Base-by-base conservation (phyloP, 2,329 filamentous ascomycete genomes). In the Aspergillus luchuensis region DNA sequence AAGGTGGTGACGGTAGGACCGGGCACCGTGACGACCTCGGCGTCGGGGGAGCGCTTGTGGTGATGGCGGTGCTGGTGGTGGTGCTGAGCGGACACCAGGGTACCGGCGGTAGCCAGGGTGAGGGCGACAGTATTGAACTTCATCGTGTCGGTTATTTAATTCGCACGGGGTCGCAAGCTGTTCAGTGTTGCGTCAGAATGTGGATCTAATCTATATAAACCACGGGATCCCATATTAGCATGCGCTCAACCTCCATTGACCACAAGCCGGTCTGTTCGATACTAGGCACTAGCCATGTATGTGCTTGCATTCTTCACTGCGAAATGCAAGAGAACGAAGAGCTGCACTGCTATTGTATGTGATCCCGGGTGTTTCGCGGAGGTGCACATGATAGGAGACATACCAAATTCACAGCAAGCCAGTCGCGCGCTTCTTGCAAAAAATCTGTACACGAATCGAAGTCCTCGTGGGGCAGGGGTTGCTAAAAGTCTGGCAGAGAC, bases 1-100 rank as follows among this genome's bases (percentile, higher is more conserved):
- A 93, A 97, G 59, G 89, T 84, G 58, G 88, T 86, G 67, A 88
- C 84, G 55, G 86, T 88, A 33, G 88, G 83, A 45, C 83, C 85
- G 43, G 84, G 80, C 54, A 88, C 83, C 57, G 84, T 82, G 57
- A 86, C 84, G 56, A 81, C 77, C 19, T 80, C 79, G 61, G 77
- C 78, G 38, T 79, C 77, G 17, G 77, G 66, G 28, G 66, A 72
- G 65, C 78, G 79, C 69, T 76, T 76, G 57, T 76, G 73, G 64
- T 76, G 75, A 67, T 78, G 77, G 59, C 73, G 72, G 66, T 79
- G 80, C 54, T 72, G 71, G 64, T 79, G 78, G 58, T 73, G 72
- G 67, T 79, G 75, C 62, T 80, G 76, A 41, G 79, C 79, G 59
- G 74, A 69, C 58, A 72, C 77, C 60, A 80, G 65, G 58, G 76